Conservation (phyloP, 768 basidiomycete genomes). For the Russula compacta region DNA sequence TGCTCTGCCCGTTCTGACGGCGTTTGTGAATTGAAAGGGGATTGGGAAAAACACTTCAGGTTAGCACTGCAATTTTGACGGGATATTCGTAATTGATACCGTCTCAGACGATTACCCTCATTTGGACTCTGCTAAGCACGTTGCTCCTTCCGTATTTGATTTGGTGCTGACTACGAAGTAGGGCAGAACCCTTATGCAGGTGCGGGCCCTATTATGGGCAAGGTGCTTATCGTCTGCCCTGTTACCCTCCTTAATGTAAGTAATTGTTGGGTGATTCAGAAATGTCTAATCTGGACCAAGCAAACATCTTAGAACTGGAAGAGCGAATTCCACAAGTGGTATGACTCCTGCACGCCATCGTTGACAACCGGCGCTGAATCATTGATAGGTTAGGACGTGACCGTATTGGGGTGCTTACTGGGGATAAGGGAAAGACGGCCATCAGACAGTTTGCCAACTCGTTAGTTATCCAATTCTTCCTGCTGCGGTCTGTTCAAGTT, state of each 20-base stretch:
- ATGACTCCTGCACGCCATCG: slow-evolving; percentile 22
- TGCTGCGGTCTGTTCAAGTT: neutral
- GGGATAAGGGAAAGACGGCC: slow-evolving; percentile 45
- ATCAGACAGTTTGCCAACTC: slow-evolving; percentile 69
- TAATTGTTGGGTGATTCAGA: neutral
- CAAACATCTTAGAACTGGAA: slow-evolving; percentile 70
- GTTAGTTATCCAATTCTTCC: slow-evolving; percentile 32
- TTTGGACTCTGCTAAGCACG: slow-evolving; percentile 89
- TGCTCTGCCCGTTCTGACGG: neutral
- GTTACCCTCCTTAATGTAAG: slow-evolving; percentile 79
- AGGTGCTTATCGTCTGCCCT: slow-evolving; percentile 89
- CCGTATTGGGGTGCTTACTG: slow-evolving; percentile 48
- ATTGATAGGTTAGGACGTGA: slow-evolving; percentile 42
- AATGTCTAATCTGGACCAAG: neutral
- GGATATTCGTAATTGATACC: neutral
- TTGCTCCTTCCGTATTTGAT: neutral
- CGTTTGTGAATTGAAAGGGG: slow-evolving; percentile 50
- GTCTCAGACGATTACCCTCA: slow-evolving; percentile 73
- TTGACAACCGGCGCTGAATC: neutral
- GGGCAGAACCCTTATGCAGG: slow-evolving; percentile 78
- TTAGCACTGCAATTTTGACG: slow-evolving; percentile 20
- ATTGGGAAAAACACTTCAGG: slow-evolving; percentile 92
- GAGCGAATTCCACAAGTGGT: slow-evolving; percentile 94
- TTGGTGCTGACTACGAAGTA: slow-evolving; percentile 25
- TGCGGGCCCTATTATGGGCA: slow-evolving; percentile 50